Evolutionary conservation across 192 early-diverging fungal species (phyloP).

Genomic region (Cladochytrium replicatum): DNA sequence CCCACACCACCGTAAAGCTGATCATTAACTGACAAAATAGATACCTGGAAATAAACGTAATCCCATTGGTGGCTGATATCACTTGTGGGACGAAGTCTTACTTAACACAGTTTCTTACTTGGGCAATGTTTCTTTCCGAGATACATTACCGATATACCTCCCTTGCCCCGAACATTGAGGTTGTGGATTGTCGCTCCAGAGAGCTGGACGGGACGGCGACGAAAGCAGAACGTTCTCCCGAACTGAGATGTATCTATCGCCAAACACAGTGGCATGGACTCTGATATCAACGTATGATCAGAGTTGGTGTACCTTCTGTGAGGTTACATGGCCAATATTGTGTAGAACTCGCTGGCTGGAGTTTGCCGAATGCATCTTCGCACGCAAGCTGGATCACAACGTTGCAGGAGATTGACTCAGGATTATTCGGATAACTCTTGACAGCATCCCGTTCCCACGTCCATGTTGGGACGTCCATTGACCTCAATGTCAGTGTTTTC

Average conservation of each 20-base stretch:
- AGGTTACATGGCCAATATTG: too few relatives aligned
- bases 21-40: neutral
- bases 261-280: conserved; percentile 21
- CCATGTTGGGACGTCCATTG: too few relatives aligned
- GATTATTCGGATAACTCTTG: too few relatives aligned
- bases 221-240: conserved; percentile 21
- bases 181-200: conserved; percentile 21
- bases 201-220: conserved; percentile 10
- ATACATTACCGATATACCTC: too few relatives aligned
- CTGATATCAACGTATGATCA: too few relatives aligned
- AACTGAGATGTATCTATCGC: conserved; percentile 33
- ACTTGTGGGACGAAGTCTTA: conserved; percentile 30
- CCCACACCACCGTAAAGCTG: conserved; percentile 23
- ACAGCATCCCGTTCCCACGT: too few relatives aligned
- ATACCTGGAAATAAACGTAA: conserved; percentile 17
- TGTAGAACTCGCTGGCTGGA: too few relatives aligned
- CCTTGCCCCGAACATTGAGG: conserved; percentile 26
- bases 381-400: too few relatives aligned
- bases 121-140: conserved; percentile 32
- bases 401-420: too few relatives aligned
- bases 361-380: too few relatives aligned
- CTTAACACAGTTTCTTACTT: conserved; percentile 26
- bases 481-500: too few relatives aligned
- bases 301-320: too few relatives aligned
- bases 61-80: conserved; percentile 11